A percentile compares a stretch with the other conserved stretches of the same genome.
Evolutionary conservation across 2,329 filamentous ascomycete genomes (phyloP).

Genomic region (Penicillium brevicompactum): DNA sequence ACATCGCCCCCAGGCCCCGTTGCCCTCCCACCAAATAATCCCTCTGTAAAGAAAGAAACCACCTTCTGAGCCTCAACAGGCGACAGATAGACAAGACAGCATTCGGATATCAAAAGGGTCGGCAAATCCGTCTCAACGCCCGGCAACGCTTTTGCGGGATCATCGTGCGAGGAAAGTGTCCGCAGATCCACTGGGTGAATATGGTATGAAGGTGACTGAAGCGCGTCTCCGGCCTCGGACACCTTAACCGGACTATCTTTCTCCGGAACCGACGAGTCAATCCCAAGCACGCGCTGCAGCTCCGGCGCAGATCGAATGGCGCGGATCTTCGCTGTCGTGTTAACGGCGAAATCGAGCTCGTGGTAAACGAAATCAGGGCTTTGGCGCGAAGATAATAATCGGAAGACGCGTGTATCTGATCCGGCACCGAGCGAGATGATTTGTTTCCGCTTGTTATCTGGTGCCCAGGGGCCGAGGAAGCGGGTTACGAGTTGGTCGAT

Average conservation of each 20-base stretch:
- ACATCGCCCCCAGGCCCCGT: constrained; percentile 1
- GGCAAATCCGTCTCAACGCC: constrained; percentile 63
- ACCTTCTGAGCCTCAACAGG: constrained; percentile 65
- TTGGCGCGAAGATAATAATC: constrained; percentile 58
- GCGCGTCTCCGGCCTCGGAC: constrained; percentile 41
- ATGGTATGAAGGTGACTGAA: constrained; percentile 52
- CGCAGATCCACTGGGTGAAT: constrained; percentile 73
- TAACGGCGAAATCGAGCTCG: constrained; percentile 84
- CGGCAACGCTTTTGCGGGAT: constrained; percentile 31
- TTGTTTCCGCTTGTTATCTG: constrained; percentile 54
- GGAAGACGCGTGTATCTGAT: constrained; percentile 86
- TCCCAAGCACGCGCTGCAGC: constrained; percentile 34
- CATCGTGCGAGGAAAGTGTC: constrained; percentile 43
- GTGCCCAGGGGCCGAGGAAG: constrained; percentile 60
- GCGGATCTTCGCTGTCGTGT: constrained; percentile 67
- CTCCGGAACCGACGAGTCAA: constrained; percentile 20
- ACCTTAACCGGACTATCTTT: constrained; percentile 35
- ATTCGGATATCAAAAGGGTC: constrained; percentile 89
- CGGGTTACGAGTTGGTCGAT: constrained; percentile 74
- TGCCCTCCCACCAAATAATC: constrained; percentile 44
- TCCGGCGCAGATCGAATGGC: constrained; percentile 38
- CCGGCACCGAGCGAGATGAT: constrained; percentile 92
- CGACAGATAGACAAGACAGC: constrained; percentile 88
- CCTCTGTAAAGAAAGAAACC: constrained; percentile 64
- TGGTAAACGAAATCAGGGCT: constrained; percentile 70